Evolutionary conservation across 306 rosid genomes (phyloP).

Genomic region (Lablab purpureus): DNA sequence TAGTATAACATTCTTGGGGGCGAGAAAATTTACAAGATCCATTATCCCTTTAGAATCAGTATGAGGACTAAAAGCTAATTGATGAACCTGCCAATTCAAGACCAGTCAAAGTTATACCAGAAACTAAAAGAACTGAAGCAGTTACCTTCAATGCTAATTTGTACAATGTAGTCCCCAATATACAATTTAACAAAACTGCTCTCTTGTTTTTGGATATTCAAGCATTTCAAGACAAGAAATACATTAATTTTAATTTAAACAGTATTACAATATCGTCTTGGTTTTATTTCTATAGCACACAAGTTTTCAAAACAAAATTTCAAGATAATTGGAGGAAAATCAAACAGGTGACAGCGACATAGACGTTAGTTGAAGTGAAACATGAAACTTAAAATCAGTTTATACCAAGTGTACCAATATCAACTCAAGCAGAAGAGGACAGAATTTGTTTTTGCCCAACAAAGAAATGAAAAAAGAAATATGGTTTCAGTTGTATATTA

Average conservation of each 20-base stretch:
- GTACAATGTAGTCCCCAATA: background rate
- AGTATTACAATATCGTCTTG: background rate
- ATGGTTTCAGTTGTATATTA: slow-evolving; percentile 20
- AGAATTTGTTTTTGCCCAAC: background rate
- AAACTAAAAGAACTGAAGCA: slow-evolving; percentile 25
- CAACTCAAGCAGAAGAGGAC: background rate
- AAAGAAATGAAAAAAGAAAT: background rate
- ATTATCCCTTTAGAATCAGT: slow-evolving; percentile 95
- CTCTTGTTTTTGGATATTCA: background rate
- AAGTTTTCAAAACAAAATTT: background rate
- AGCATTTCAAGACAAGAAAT: slow-evolving; percentile 23
- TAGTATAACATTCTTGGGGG: slow-evolving; percentile 87
- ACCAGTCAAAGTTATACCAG: slow-evolving; percentile 19
- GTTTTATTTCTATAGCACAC: slow-evolving; percentile 9
- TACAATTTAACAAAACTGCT: background rate
- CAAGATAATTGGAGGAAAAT: background rate
- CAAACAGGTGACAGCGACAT: background rate
- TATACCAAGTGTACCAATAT: background rate
- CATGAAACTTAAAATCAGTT: background rate
- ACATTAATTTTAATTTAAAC: slow-evolving; percentile 11
- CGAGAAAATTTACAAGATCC: slow-evolving; percentile 91
- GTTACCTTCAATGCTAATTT: background rate
- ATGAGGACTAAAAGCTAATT: slow-evolving; percentile 92
- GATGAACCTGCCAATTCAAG: slow-evolving; percentile 78
- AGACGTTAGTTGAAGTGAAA: background rate